These are phyloP conservation scores for Zygoascus sp. DNA, from an alignment of 1,139 yeast genomes.

Conservation along the genomic window DNA sequence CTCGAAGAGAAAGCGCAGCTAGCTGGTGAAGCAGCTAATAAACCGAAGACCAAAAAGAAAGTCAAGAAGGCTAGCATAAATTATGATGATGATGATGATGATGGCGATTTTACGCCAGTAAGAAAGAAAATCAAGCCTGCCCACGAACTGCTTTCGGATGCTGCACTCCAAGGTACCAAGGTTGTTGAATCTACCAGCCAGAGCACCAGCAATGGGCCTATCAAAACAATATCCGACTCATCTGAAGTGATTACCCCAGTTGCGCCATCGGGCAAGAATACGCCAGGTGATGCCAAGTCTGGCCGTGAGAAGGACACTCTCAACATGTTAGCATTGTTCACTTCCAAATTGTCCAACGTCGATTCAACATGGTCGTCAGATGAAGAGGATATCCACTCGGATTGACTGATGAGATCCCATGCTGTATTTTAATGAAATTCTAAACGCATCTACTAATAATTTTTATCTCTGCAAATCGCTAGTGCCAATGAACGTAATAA, in stretches of 20 bases:
- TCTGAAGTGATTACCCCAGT: no score
- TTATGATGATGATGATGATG: slow-evolving; percentile 38
- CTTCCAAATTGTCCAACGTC: not conserved
- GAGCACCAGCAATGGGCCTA: no score
- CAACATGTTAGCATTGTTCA: slow-evolving; percentile 15
- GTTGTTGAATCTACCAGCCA: slow-evolving; percentile 12
- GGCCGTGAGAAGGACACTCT: slow-evolving; percentile 41
- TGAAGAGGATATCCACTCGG: slow-evolving; percentile 14
- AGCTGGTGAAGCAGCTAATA: no score
- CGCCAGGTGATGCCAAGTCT: slow-evolving; percentile 29
- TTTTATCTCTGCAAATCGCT: no score
- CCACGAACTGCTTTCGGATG: slow-evolving; percentile 39
- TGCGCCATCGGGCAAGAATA: no score
- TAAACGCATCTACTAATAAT: no score
- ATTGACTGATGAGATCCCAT: slow-evolving; percentile 7
- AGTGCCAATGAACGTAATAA: not conserved
- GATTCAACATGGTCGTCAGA: slow-evolving; percentile 11
- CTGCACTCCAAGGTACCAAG: slow-evolving; percentile 12
- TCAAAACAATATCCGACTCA: not conserved
- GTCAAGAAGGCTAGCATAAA: slow-evolving; percentile 26
- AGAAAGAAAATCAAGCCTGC: slow-evolving; percentile 45
- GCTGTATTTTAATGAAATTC: not conserved
- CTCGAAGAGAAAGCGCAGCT: slow-evolving; percentile 24
- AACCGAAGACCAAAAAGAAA: slow-evolving; percentile 9
- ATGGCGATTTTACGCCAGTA: slow-evolving; percentile 14